These are phyloP conservation scores for Wickerhamiella azyma DNA, from an alignment of 805 yeast species.

Conservation along the genomic window DNA sequence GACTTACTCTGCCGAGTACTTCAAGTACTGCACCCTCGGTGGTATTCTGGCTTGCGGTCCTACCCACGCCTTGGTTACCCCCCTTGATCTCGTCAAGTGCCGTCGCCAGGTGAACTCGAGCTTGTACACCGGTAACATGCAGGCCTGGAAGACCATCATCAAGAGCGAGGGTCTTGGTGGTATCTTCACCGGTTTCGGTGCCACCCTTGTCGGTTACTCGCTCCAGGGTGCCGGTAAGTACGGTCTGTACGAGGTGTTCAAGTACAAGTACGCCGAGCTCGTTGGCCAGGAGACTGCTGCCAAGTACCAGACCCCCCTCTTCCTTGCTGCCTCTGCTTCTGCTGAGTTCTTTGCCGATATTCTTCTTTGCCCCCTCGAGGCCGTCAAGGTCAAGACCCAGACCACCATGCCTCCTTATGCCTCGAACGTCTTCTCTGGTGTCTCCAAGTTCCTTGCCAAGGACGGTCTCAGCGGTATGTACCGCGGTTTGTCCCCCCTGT, in stretches of 20 bases:
- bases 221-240: constrained; percentile 96
- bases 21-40: constrained; percentile 59
- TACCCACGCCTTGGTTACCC: constrained; percentile 86
- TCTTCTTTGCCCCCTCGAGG: constrained; percentile 84
- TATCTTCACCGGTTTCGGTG: constrained; percentile 78
- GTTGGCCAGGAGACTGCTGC: constrained; percentile 50
- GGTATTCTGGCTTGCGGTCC: constrained; percentile 88
- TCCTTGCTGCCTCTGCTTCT: constrained; percentile 73
- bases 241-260: constrained; percentile 88
- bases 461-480: constrained; percentile 70
- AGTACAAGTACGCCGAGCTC: constrained; percentile 55
- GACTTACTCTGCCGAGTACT: constrained; percentile 50
- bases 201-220: constrained; percentile 85
- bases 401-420: constrained; percentile 84
- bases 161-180: constrained; percentile 62
- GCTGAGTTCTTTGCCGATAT: constrained; percentile 92
- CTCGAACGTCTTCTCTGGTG: constrained; percentile 47
- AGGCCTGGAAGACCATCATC: constrained; percentile 69
- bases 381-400: constrained; percentile 88
- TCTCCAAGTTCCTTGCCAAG: constrained; percentile 45
- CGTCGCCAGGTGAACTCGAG: constrained; percentile 74
- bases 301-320: constrained; percentile 59
- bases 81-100: constrained; percentile 85
- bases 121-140: constrained; percentile 60
- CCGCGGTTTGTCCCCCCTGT: constrained; percentile 80